phyloP scores from a whole-genome alignment of 2,329 filamentous ascomycete species.

The Monilinia fructigena region DNA sequence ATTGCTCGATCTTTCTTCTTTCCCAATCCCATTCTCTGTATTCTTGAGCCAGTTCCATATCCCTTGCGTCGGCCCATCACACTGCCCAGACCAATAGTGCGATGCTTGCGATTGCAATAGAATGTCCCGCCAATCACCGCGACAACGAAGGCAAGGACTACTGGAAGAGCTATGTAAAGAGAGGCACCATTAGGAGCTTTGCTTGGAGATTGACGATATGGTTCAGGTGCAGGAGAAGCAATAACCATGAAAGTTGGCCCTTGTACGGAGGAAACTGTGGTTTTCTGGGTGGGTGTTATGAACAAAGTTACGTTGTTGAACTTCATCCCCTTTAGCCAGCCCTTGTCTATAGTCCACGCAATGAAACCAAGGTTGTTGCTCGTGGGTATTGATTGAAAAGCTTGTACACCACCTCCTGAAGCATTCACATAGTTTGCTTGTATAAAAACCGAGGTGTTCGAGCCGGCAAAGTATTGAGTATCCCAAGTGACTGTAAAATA shows the following conservation, averaged over 20 bases:
- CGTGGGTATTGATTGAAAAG: conserved; percentile 34
- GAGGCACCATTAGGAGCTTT: conserved; percentile 31
- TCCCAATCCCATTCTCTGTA: conserved; percentile 35
- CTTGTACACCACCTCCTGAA: conserved; percentile 33
- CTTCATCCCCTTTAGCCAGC: conserved; percentile 30
- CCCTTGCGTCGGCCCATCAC: conserved; percentile 37
- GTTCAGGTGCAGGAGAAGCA: conserved; percentile 27
- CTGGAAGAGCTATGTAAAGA: conserved; percentile 38
- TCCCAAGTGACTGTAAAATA: conserved; percentile 38
- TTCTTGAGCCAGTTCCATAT: conserved; percentile 35
- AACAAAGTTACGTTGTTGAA: conserved; percentile 37
- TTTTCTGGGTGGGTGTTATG: conserved; percentile 31
- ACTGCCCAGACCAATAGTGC: conserved; percentile 37
- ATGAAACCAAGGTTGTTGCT: conserved; percentile 31
- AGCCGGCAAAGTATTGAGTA: conserved; percentile 30
- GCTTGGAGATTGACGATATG: conserved; percentile 29
- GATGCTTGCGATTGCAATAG: conserved; percentile 34
- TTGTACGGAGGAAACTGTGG: conserved; percentile 24
- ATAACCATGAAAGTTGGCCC: conserved; percentile 35
- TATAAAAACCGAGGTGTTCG: conserved; percentile 35
- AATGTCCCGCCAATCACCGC: conserved; percentile 33
- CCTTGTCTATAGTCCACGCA: conserved; percentile 34
- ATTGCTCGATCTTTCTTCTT: conserved; percentile 31
- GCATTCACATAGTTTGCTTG: conserved; percentile 37
- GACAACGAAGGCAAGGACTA: conserved; percentile 34